Base-by-base conservation (phyloP, 169 alveolate genomes). In the Plasmodium berghei region DNA sequence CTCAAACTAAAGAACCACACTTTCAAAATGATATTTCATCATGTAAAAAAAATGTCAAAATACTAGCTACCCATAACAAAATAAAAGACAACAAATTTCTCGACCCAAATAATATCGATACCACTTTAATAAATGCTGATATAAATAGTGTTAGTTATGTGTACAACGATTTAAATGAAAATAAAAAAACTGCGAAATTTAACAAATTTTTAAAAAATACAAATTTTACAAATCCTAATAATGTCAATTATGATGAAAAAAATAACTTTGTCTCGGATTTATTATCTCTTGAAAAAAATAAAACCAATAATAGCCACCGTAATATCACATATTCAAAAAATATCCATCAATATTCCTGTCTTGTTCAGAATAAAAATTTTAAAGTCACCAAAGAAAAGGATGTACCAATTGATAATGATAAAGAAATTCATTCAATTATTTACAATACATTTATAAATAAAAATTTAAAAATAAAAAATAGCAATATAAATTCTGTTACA, bases 81-180 rank as follows among this genome's bases (percentile, higher is more conserved):
- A 75, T 12, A 16, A 9, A 20, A 18, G 20, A 14, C 14, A 58
- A 61, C 5, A 58, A 61, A 56, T 64, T 52, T 52, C n/a, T 52
- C 59, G 52, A 77, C 59, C 67, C 46, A 5, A 24, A 16, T 20
- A 64, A 77, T 26, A 26, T 77, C 28, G 89, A 77, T n/a, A 77
- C 64, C 46, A 58, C 89, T 1, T 45, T 77, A 40, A 24, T 64
- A 45, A 77, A 77, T 22, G 34, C 22, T 9, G 69, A 77, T 69
- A 64, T 77, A 10, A 56, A 63, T 62, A 64, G 89, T 59, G 63
- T 77, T 28, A 77, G 70, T 22, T 77, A 77, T 28, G 77, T 64
- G 6, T 77, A 77, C 40, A 77, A 66, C 49, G 55, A 66, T 14
- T 20, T 77, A 58, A 77, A 66, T 22, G 69, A 34, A 34, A 34